Conservation (phyloP, 176 grass and related monocot genomes). For the Cymbopogon citratus region DNA sequence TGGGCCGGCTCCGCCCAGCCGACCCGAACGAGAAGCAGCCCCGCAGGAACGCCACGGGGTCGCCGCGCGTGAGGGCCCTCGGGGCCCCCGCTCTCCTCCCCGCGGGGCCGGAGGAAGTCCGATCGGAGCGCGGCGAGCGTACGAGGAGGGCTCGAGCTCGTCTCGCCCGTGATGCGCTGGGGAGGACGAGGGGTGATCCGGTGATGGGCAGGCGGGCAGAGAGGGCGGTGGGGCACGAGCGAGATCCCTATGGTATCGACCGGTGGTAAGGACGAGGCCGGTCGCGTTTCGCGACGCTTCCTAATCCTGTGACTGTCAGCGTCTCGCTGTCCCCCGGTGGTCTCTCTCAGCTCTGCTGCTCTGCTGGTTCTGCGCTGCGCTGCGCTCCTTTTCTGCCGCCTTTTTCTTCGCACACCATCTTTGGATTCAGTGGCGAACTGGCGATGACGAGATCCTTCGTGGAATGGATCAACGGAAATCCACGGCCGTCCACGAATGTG, state of each 20-base stretch:
- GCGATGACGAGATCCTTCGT: background rate
- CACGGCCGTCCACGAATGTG: slow-evolving; percentile 4
- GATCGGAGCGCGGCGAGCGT: background rate
- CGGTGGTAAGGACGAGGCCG: slow-evolving; percentile 10
- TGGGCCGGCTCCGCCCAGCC: slow-evolving; percentile 38
- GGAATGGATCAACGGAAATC: background rate
- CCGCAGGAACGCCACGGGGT: slow-evolving; percentile 40
- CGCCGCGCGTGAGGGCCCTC: background rate
- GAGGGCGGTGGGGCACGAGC: background rate
- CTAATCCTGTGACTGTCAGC: background rate
- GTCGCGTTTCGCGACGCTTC: slow-evolving; percentile 42
- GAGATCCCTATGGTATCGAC: slow-evolving; percentile 35
- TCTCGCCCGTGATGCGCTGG: slow-evolving; percentile 12
- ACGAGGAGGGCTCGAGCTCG: background rate
- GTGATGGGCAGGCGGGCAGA: background rate
- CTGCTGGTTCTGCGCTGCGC: background rate
- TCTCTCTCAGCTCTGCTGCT: background rate
- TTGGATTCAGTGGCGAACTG: slow-evolving; percentile 25
- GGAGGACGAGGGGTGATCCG: background rate
- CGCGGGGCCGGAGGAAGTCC: background rate
- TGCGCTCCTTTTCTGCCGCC: background rate
- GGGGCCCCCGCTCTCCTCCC: slow-evolving; percentile 2
- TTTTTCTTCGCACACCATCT: background rate
- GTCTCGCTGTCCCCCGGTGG: background rate
- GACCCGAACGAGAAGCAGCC: slow-evolving; percentile 59